phyloP scores from a whole-genome alignment of 495 filamentous ascomycete species.

The Hypomontagnella monticulosa region DNA sequence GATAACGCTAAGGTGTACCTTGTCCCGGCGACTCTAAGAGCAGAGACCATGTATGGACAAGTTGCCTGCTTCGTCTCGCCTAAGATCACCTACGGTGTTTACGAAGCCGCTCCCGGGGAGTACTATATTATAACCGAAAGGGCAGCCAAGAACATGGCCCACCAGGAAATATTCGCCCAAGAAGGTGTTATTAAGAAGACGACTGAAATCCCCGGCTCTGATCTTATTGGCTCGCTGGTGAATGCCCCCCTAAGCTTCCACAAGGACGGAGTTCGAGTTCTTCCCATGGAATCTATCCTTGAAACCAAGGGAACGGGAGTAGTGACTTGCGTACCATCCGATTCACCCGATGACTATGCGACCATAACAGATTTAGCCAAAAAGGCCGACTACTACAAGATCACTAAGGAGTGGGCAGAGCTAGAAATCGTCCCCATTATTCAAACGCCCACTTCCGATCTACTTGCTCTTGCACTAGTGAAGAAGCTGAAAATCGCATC shows the following conservation, averaged over 20 bases:
- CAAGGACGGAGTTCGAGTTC: constrained; percentile 76
- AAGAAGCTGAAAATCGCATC: constrained; percentile 96
- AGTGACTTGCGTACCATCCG: constrained; percentile 92
- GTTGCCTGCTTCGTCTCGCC: constrained; percentile 95
- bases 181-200: constrained; percentile 80
- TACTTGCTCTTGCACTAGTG: constrained; percentile 82
- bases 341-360: constrained; percentile 95
- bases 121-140: constrained; percentile 87
- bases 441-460: constrained; percentile 83
- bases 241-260: constrained; percentile 92
- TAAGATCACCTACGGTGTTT: constrained; percentile 89
- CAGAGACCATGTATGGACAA: constrained; percentile 99
- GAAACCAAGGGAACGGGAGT: constrained; percentile 95
- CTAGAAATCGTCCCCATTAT: constrained; percentile 89
- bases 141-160: constrained; percentile 95
- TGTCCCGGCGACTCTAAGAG: constrained; percentile 88
- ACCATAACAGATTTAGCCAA: constrained; percentile 88
- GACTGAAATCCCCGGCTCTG: constrained; percentile 75
- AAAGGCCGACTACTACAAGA: constrained; percentile 97
- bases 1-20: constrained; percentile 85
- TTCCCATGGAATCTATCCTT: constrained; percentile 94
- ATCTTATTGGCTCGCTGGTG: constrained; percentile 84
- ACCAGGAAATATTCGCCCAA: constrained; percentile 83
- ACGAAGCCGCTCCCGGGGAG: constrained; percentile 82
- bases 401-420: constrained; percentile 96